Base-by-base conservation (phyloP, 495 filamentous ascomycete species). In the Penicillium dipodomyicola region DNA sequence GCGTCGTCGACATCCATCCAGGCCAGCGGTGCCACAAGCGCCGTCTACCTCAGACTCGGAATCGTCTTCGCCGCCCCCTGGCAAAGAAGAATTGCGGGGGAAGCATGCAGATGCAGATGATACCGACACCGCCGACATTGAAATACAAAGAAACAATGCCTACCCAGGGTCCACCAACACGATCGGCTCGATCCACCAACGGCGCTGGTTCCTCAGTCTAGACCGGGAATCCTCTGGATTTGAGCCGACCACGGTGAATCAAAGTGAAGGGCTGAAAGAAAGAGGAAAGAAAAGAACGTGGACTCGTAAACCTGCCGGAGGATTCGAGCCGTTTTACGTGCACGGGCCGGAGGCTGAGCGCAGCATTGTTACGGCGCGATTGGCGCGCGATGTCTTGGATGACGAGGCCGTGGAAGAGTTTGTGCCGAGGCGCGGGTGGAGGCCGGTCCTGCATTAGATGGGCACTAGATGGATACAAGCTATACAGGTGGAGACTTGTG, bases 171-270 rank as follows among this genome's bases (percentile, higher is more conserved):
- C 86, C 1, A 73, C 47, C 0, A 88, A 88, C 62, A 80, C 70
- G 12, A 83, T 88, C 35, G 80, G 77, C 4, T 87, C 84, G 10
- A 74, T 88, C 19, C 80, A 88, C 59, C 83, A 87, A 63, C 78
- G 86, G 2, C 69, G 74, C 4, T 89, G 86, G 86, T 84, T 79
- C 54, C 64, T 87, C 17, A 77, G 75, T 23, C 65, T 87, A 14
- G 85, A 88, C 49, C 72, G 80, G 2, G 58, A 56, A 5, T 74
- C 72, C 6, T 82, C 78, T 39, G 85, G 86, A 20, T 85, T 88
- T 49, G 68, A 73, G 22, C 42, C 46, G 19, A 59, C 60, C 0
- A 46, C 55, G 3, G 12, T 2, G 5, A 35, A 53, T 25, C 35
- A 14, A 12, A 52, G 32, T 1, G 39, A 49, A 20, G 22, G 4